Base-by-base conservation (phyloP, 2,329 filamentous ascomycete genomes). In the Neonectria coccinea region DNA sequence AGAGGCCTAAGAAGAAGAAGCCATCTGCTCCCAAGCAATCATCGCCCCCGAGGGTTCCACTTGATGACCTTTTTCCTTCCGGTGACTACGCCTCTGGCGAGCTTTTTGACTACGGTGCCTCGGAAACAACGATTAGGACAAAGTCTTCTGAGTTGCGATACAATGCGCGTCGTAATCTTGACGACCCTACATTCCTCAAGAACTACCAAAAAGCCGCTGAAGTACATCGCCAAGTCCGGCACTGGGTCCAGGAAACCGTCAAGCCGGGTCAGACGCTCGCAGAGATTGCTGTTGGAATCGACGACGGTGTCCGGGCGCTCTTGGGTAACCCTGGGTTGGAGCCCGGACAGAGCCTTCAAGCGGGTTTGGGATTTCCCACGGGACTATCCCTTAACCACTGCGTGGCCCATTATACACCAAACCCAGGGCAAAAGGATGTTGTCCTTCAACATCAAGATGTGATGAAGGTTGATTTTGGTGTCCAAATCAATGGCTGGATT, bases 291-390 rank as follows among this genome's bases (percentile, higher is more conserved):
- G 88, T 92, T 70, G 91, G 91, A 5, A 95, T 96, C 70, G 93
- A 96, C 73, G 89, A 94, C 73, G 86, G 91, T 45, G 91, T 94
- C 25, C 87, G 92, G 66, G 87, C 90, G 8, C 79, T 96, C 67
- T 88, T 91, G 12, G 92, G 90, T 0, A 91, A 96, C 74, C 85
- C 86, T 69, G 92, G 91, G 1, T 79, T 94, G 22, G 87, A 91
- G 67, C 89, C 92, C 64, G 93, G 93, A 1, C 91, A 94, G 68
- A 88, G 88, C 61, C 82, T 94, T 67, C 88, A 88, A 74, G 90
- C n/a, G 27, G 92, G 92, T 36, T 90, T 95, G 85, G 92, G 91
- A 0, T 96, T 96, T 78, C 93, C 93, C 1, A 94, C 91, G 1
- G 93, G 93, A 3, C 81, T 96, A 47, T 93, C 90, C 74, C 84